Percentiles rank a stretch among this genome's conserved stretches.
These are phyloP conservation scores for Yamadazyma aaseri DNA, from an alignment of 1,139 yeast genomes.

Conservation along the genomic window DNA sequence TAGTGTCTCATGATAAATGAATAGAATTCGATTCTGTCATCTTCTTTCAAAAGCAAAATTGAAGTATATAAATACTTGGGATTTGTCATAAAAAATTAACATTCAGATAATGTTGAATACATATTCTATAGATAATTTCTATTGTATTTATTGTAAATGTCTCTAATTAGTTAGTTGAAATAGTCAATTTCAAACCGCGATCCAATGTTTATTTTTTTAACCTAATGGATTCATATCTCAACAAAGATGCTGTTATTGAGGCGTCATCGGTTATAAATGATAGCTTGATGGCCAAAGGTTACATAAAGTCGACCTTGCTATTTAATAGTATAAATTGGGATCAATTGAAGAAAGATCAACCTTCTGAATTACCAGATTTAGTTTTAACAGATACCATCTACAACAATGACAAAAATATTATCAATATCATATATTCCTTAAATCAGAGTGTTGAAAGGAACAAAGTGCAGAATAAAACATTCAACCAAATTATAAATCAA, in stretches of 20 bases:
- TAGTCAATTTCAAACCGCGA: too few relatives aligned
- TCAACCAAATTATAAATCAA: constrained; percentile 28
- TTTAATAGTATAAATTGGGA: constrained; percentile 39
- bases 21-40: constrained; percentile 1
- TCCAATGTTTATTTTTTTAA: constrained; percentile 1
- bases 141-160: too few relatives aligned
- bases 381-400: constrained; percentile 30
- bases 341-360: constrained; percentile 23
- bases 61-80: too few relatives aligned
- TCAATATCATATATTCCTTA: constrained; percentile 43
- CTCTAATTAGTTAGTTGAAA: too few relatives aligned
- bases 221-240: constrained; percentile 15
- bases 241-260: constrained; percentile 33
- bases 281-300: constrained; percentile 37
- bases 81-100: too few relatives aligned
- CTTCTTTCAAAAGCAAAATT: not conserved
- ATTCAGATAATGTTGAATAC: not conserved
- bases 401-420: constrained; percentile 42
- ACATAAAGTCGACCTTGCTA: constrained; percentile 30
- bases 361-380: constrained; percentile 15
- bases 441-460: constrained; percentile 40
- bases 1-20: constrained; percentile 1
- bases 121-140: not conserved
- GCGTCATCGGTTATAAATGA: constrained; percentile 43
- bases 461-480: constrained; percentile 32